Base-by-base conservation (phyloP, 2,329 filamentous ascomycete species). In the Aureobasidium sp. region DNA sequence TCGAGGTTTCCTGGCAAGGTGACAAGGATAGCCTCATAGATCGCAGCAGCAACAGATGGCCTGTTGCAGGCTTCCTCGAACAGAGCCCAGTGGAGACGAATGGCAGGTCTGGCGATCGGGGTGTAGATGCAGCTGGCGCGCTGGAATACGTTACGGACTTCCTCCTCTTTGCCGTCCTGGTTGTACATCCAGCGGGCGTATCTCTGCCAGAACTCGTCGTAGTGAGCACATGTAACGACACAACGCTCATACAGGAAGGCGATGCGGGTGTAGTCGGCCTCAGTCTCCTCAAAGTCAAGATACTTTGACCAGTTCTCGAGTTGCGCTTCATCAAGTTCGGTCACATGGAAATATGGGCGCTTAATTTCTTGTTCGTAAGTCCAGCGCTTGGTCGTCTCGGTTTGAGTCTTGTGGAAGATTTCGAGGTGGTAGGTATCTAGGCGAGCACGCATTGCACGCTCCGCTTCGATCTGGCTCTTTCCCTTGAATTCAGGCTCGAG, bases 151-250 rank as follows among this genome's bases (percentile, higher is more conserved):
- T 90, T 92, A 62, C 94, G 88, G 6, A 93, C 87, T 71, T 96
- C 91, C 72, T 97, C 90, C 49, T 91, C 86, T 73, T 95, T 96
- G 67, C 81, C 86, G 1, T 84, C 77, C 71, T 96, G 90, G 0
- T 85, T 85, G 63, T 83, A 81, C 89, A 97, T 96, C 94, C 94
- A 99, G 44, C 93, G 83, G 16, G 89, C 90, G 74, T 96, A 99
- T n/a, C 94, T 88, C 69, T 96, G 86, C 94, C 94, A 99, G 74
- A 97, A 96, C 71, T 97, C 93, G 54, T 97, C 93, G 71, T 99
- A 97, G 67, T 95, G 88, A 16, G 94, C 93, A 69, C 90, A 95
- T 0, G 91, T 93, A 39, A 96, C 90, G 58, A 99, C 76, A 69
- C 92, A 97, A 57, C 94, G 87, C 78, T 99, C 94, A 72, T 99